Conservation (phyloP, 345 rosid genomes). For the Psidium guajava region DNA sequence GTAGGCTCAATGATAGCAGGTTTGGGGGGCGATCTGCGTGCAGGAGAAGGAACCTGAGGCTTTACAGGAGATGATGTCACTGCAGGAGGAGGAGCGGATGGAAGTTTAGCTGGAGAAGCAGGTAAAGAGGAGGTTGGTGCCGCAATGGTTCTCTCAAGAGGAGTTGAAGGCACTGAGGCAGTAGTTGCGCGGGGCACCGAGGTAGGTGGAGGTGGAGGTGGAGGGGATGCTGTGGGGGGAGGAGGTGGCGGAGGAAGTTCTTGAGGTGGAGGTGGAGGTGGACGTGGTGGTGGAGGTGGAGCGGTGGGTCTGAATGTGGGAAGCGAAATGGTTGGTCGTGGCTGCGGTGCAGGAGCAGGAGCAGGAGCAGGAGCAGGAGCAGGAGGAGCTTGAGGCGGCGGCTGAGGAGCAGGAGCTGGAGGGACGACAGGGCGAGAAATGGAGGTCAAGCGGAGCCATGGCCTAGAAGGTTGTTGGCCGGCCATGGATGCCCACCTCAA, state of each 20-base stretch:
- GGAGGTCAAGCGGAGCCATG: slow-evolving; percentile 47
- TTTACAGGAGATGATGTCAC: slow-evolving; percentile 1
- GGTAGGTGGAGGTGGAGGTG: slow-evolving; percentile 6
- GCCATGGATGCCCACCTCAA: slow-evolving; percentile 14
- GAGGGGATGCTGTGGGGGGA: slow-evolving; percentile 1
- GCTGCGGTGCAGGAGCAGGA: not conserved
- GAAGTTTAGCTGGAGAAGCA: slow-evolving; percentile 5
- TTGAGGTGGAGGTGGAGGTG: slow-evolving; percentile 3
- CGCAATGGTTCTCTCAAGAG: not conserved
- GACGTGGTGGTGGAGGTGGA: slow-evolving; percentile 13
- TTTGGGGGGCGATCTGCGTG: not conserved
- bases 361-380: not conserved
- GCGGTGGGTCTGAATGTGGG: slow-evolving; percentile 22
- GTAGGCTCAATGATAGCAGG: not conserved
- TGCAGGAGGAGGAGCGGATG: not conserved
- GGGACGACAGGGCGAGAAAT: slow-evolving; percentile 22
- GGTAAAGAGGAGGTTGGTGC: slow-evolving; percentile 21
- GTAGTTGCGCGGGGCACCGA: not conserved
- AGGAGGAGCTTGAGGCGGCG: slow-evolving; percentile 7
- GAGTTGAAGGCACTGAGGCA: slow-evolving; percentile 16
- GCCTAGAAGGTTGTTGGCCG: slow-evolving; percentile 31
- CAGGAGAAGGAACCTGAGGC: not conserved
- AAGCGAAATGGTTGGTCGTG: slow-evolving; percentile 7
- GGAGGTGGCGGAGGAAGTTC: not conserved
- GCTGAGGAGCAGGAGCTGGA: slow-evolving; percentile 13